These are phyloP conservation scores for Globisporangium uncinulatum DNA, from an alignment of 352 stramenopile genomes.

Conservation along the genomic window DNA sequence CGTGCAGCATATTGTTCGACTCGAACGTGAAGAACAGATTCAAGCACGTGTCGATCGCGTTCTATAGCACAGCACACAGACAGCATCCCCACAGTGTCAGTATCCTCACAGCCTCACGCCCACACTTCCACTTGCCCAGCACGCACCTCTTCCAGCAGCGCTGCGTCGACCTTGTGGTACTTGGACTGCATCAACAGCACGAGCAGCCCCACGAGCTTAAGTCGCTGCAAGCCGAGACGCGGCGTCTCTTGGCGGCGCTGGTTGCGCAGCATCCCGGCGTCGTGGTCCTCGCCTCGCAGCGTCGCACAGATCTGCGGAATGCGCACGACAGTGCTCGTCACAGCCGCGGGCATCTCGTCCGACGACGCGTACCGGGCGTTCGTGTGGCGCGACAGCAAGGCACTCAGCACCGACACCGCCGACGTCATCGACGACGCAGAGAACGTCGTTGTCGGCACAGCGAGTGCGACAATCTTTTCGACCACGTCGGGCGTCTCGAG, in stretches of 20 bases:
- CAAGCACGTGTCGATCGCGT: slow-evolving; percentile 68
- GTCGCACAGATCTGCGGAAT: slow-evolving; percentile 66
- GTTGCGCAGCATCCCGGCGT: slow-evolving; percentile 66
- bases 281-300: slow-evolving; percentile 49
- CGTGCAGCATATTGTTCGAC: slow-evolving; percentile 84
- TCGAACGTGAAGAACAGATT: slow-evolving; percentile 88
- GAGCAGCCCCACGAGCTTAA: slow-evolving; percentile 78
- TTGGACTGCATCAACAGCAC: slow-evolving; percentile 83
- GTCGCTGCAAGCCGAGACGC: slow-evolving; percentile 61
- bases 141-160: slow-evolving; percentile 45
- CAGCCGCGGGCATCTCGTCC: slow-evolving; percentile 53
- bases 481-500: slow-evolving; percentile 71
- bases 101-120: neutral
- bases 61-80: slow-evolving; percentile 9
- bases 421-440: slow-evolving; percentile 74
- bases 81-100: neutral
- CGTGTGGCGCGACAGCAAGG: slow-evolving; percentile 66
- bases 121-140: neutral
- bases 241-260: slow-evolving; percentile 68
- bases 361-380: slow-evolving; percentile 70
- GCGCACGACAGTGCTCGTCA: slow-evolving; percentile 45
- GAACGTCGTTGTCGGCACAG: slow-evolving; percentile 19
- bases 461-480: slow-evolving; percentile 58
- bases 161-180: slow-evolving; percentile 72
- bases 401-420: slow-evolving; percentile 70